Evolutionary conservation across 495 filamentous ascomycete genomes (phyloP).

Genomic region (Penicillium daleae): DNA sequence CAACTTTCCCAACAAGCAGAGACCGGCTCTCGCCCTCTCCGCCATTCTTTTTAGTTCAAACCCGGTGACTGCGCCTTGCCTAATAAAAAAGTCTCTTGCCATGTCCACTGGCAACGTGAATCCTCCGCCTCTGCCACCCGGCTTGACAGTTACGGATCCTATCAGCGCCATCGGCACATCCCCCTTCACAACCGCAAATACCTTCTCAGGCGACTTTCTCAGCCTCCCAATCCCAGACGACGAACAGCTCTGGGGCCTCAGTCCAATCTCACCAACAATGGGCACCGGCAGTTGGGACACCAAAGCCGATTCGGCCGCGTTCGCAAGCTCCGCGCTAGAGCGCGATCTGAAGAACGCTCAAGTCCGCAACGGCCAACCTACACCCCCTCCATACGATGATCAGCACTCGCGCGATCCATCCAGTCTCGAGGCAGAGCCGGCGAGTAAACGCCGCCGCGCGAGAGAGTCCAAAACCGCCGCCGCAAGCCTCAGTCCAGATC

Average conservation of each 20-base stretch:
- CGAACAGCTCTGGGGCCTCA: constrained; percentile 40
- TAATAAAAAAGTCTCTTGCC: not conserved
- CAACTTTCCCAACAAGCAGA: not conserved
- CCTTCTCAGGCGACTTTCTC: constrained; percentile 36
- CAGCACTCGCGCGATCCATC: constrained; percentile 14
- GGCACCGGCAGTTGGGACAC: constrained; percentile 30
- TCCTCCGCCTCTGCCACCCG: constrained; percentile 19
- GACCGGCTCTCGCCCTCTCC: not conserved
- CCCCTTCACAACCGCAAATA: constrained; percentile 29
- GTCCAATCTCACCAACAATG: constrained; percentile 37
- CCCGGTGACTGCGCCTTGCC: constrained; percentile 1
- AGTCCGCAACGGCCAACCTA: constrained; percentile 49
- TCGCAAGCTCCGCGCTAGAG: constrained; percentile 31
- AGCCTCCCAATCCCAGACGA: constrained; percentile 37
- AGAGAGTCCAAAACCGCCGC: constrained; percentile 25
- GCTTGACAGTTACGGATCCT: constrained; percentile 16
- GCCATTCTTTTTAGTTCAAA: not conserved
- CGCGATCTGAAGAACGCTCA: constrained; percentile 43
- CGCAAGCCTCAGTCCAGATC: constrained; percentile 30
- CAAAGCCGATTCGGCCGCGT: constrained; percentile 31
- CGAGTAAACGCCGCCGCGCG: constrained; percentile 19
- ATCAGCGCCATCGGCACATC: constrained; percentile 20
- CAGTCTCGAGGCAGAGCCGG: constrained; percentile 16
- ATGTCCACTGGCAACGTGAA: constrained; percentile 31
- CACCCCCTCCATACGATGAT: constrained; percentile 44